These are phyloP conservation scores for Salix caprea DNA, from an alignment of 345 rosid genomes.

Conservation along the genomic window DNA sequence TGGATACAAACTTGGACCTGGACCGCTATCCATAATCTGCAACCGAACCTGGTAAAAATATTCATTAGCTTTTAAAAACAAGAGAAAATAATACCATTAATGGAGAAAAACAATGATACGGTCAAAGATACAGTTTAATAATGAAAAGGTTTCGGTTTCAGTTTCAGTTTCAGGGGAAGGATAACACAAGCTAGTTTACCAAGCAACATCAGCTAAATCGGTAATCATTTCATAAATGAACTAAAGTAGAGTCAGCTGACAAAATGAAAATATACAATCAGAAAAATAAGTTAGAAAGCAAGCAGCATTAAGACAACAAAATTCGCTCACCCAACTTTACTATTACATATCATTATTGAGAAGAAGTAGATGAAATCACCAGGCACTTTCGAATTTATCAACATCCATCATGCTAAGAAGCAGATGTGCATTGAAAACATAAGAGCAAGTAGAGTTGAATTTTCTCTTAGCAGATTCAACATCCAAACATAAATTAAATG, in stretches of 20 bases:
- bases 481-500: not conserved
- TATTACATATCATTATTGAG: too few species aligned
- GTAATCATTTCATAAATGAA: not conserved
- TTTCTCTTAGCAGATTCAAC: not conserved
- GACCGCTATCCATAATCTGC: slow-evolving; percentile 71
- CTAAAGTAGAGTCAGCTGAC: not conserved
- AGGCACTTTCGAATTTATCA: too few species aligned
- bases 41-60: not conserved
- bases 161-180: not conserved
- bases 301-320: too few species aligned
- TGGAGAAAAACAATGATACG: too few species aligned
- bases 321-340: too few species aligned
- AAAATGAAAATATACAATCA: too few species aligned
- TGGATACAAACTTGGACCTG: slow-evolving; percentile 71
- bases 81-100: too few species aligned
- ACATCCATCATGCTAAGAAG: too few species aligned
- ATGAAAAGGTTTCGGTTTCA: not conserved
- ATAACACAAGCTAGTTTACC: not conserved
- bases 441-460: not conserved
- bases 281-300: too few species aligned
- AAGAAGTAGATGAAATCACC: too few species aligned
- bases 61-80: too few species aligned
- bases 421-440: not conserved
- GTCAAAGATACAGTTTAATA: too few species aligned
- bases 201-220: not conserved